phyloP scores from a whole-genome alignment of 139 green algal species.

The Picochlorum sp. region DNA sequence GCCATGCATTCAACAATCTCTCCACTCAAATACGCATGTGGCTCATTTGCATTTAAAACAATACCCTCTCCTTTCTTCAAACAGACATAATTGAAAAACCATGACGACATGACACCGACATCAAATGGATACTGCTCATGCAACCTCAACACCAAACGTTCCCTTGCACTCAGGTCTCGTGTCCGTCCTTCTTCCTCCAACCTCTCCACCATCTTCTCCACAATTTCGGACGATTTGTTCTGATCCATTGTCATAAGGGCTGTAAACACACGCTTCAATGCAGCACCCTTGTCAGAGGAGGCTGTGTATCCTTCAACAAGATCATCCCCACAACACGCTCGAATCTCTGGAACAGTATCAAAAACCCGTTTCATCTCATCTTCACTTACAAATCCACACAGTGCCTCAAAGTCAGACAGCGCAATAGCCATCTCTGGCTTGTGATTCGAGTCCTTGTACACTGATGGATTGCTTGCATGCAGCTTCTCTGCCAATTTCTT shows the following conservation, averaged over 20 bases:
- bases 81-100: conserved; percentile 89
- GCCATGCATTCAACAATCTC: conserved; percentile 92
- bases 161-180: conserved; percentile 38
- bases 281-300: conserved; percentile 2
- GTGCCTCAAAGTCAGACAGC: conserved; percentile 78
- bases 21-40: conserved; percentile 90
- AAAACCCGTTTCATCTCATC: conserved; percentile 47
- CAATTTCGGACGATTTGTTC: neutral
- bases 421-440: conserved; percentile 98
- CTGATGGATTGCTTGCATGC: conserved; percentile 65
- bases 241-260: conserved; percentile 69
- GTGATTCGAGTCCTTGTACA: conserved; percentile 97
- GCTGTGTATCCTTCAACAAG: neutral
- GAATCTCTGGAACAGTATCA: conserved; percentile 44
- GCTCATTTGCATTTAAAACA: conserved; percentile 89
- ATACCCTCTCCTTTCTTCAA: conserved; percentile 57
- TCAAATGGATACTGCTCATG: conserved; percentile 89
- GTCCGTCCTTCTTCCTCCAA: neutral
- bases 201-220: conserved; percentile 7
- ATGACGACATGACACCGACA: conserved; percentile 83
- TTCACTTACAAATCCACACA: conserved; percentile 77
- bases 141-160: conserved; percentile 74
- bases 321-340: conserved; percentile 19
- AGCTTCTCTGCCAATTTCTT: conserved; percentile 85
- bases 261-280: conserved; percentile 65